Evolutionary conservation across 1,284 basidiomycete genomes (phyloP).

Genomic region (Melampsora larici-populina): DNA sequence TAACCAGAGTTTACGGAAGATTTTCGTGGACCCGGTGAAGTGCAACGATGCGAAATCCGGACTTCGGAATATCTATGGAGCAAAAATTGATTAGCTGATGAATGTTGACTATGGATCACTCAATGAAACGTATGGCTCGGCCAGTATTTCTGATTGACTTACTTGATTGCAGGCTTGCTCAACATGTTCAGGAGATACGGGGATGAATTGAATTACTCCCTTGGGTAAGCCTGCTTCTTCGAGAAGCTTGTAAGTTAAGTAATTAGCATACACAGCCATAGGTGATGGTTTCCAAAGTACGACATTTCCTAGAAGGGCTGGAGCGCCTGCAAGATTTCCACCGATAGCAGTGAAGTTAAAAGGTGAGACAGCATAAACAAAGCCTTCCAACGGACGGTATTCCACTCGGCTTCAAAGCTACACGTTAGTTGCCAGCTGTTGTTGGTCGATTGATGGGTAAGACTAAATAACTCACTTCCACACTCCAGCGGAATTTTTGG

Average conservation of each 20-base stretch:
- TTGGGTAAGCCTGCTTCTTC: constrained; percentile 89
- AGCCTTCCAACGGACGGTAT: constrained; percentile 93
- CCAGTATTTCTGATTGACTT: neutral
- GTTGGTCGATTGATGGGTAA: no score
- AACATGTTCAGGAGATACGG: constrained; percentile 53
- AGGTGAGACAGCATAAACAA: constrained; percentile 92
- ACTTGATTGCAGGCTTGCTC: constrained; percentile 44
- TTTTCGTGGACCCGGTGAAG: constrained; percentile 92
- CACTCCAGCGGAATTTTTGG: constrained; percentile 75
- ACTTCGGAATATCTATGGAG: constrained; percentile 67
- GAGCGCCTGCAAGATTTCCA: constrained; percentile 78
- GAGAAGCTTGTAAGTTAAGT: constrained; percentile 85
- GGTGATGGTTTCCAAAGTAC: constrained; percentile 98
- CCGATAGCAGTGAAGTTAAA: constrained; percentile 97
- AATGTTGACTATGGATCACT: neutral
- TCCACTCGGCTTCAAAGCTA: constrained; percentile 71
- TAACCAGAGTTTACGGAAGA: constrained; percentile 90
- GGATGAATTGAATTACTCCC: constrained; percentile 95
- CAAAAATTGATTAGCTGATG: constrained; percentile 57
- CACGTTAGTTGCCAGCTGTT: neutral
- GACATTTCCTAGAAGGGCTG: constrained; percentile 91
- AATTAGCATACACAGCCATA: constrained; percentile 90
- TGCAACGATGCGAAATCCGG: constrained; percentile 81
- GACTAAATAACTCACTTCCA: constrained; percentile 74
- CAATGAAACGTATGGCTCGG: no score